These are phyloP conservation scores for Hypoxylon rubiginosum DNA, from an alignment of 2,329 filamentous ascomycete genomes.

Conservation along the genomic window DNA sequence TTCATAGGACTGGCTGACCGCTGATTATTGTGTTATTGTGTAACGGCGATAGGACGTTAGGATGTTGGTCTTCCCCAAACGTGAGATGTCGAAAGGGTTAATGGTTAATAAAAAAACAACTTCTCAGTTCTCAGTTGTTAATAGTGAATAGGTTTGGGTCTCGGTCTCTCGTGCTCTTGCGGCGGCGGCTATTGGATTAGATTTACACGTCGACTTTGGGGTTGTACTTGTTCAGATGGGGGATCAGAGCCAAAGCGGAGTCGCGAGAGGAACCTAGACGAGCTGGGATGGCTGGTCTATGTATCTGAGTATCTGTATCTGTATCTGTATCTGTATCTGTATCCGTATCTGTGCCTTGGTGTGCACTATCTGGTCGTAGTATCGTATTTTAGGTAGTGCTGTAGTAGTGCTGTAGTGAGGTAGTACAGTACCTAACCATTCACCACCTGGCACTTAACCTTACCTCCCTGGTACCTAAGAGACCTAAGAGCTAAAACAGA, in stretches of 20 bases:
- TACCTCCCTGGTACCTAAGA: not conserved
- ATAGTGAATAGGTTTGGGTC: conserved; percentile 13
- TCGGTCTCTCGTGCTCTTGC: conserved; percentile 36
- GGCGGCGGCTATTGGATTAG: conserved; percentile 41
- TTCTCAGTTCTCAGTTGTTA: too few species aligned
- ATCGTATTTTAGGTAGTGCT: too few species aligned
- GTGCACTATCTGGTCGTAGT: too few species aligned
- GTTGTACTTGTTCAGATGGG: conserved; percentile 38
- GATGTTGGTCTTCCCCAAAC: not conserved
- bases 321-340: too few species aligned
- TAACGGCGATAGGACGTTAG: conserved; percentile 28
- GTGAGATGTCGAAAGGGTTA: not conserved
- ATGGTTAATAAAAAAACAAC: not conserved
- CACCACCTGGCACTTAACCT: too few species aligned
- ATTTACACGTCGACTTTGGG: conserved; percentile 38
- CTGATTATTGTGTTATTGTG: conserved; percentile 36
- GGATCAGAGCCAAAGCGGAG: conserved; percentile 34
- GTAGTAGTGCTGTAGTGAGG: not conserved
- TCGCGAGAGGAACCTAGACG: conserved; percentile 23
- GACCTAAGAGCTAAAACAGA: conserved; percentile 3
- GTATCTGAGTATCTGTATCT: conserved; percentile 1
- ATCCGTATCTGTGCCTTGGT: too few species aligned
- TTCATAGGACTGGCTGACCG: conserved; percentile 42
- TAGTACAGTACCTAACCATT: not conserved
- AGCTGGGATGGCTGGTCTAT: conserved; percentile 3